phyloP scores from a whole-genome alignment of 1,139 yeast species.

The Candida pseudoviswanathii region DNA sequence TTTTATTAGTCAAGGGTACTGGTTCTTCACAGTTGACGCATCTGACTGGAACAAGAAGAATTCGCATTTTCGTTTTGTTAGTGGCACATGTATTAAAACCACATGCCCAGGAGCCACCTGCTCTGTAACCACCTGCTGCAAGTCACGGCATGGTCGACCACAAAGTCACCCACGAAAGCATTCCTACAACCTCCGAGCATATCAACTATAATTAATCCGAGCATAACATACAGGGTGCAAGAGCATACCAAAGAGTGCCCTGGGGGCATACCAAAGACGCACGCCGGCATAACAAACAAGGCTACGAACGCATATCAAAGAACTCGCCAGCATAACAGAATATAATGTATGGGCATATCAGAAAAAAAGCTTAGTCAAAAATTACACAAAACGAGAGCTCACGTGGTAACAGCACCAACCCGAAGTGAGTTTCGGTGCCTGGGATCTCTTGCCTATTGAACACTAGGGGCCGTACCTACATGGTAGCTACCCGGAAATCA shows the following conservation, averaged over 20 bases:
- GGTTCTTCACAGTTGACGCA: no score
- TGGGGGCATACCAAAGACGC: not conserved
- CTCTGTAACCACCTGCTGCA: no score
- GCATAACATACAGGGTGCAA: not conserved
- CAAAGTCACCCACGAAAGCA: no score
- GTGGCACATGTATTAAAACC: no score
- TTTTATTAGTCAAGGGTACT: no score
- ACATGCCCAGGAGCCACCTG: no score
- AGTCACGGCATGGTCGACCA: no score
- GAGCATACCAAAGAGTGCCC: not conserved
- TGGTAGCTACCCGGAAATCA: no score
- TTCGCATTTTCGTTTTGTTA: no score
- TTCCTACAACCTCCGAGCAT: not conserved
- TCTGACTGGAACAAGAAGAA: no score
- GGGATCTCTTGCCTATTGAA: no score
- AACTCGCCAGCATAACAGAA: not conserved
- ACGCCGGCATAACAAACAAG: not conserved
- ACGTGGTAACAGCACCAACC: not conserved
- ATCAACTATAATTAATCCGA: not conserved
- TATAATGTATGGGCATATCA: not conserved
- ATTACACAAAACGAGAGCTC: not conserved
- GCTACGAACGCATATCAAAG: not conserved
- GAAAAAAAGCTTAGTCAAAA: not conserved
- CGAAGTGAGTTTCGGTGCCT: not conserved
- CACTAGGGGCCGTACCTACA: no score